Conservation (phyloP, 2,329 filamentous ascomycete genomes). For the Paracamarosporium sp. region DNA sequence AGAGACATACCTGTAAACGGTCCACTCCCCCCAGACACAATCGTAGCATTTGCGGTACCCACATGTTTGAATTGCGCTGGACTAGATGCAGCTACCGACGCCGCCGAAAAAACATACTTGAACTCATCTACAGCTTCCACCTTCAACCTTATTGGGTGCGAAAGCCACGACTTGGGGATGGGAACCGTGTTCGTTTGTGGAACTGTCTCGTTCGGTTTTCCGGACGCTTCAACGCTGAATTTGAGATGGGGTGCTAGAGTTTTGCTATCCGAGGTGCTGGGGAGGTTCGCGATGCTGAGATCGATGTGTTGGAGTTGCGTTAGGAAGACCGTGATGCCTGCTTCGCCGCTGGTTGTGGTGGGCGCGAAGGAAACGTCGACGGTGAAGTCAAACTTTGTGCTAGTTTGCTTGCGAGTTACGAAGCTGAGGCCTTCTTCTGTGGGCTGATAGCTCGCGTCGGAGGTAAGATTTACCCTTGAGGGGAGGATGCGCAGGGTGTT, state of each 20-base stretch:
- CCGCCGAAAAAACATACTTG: slow-evolving; percentile 45
- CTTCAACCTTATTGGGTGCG: slow-evolving; percentile 42
- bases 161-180: slow-evolving; percentile 50
- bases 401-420: slow-evolving; percentile 58
- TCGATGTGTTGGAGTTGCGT: slow-evolving; percentile 61
- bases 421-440: slow-evolving; percentile 46
- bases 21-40: slow-evolving; percentile 28
- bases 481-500: slow-evolving; percentile 55
- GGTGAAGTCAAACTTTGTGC: slow-evolving; percentile 59
- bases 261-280: neutral
- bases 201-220: slow-evolving; percentile 46
- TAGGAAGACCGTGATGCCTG: slow-evolving; percentile 60
- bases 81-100: slow-evolving; percentile 11
- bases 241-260: slow-evolving; percentile 26
- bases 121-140: slow-evolving; percentile 54
- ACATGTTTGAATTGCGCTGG: slow-evolving; percentile 12
- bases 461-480: slow-evolving; percentile 59
- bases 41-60: slow-evolving; percentile 20
- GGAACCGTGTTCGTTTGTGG: slow-evolving; percentile 44
- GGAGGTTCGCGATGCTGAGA: slow-evolving; percentile 42
- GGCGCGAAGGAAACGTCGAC: slow-evolving; percentile 53
- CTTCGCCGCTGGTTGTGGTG: slow-evolving; percentile 48
- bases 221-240: slow-evolving; percentile 52
- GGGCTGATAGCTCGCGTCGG: slow-evolving; percentile 50
- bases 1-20: slow-evolving; percentile 15